Evolutionary conservation across 768 basidiomycete genomes (phyloP).

Genomic region (button mushroom (Agaricus bisporus)): DNA sequence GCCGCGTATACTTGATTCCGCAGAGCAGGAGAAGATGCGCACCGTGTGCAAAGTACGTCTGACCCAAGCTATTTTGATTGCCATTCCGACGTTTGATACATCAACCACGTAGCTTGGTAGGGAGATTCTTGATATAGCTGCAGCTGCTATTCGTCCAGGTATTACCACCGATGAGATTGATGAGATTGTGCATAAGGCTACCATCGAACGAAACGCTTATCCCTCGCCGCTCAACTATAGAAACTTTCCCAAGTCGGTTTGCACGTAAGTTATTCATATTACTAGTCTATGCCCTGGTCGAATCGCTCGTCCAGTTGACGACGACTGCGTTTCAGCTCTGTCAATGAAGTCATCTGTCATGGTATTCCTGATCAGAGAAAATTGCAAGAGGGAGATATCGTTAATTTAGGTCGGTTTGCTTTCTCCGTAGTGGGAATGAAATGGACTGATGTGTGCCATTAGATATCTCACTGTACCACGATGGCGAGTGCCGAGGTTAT

Average conservation of each 20-base stretch:
- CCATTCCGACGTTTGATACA: not conserved
- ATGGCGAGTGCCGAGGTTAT: constrained; percentile 39
- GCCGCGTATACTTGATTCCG: constrained; percentile 55
- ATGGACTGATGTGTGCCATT: not conserved
- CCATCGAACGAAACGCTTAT: constrained; percentile 85
- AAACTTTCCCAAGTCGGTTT: constrained; percentile 90
- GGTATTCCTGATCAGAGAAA: constrained; percentile 89
- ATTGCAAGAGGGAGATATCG: constrained; percentile 87
- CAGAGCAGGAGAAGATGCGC: constrained; percentile 89
- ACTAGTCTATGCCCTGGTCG: not conserved
- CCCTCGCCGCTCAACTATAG: constrained; percentile 93
- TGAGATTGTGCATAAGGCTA: constrained; percentile 87
- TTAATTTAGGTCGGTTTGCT: constrained; percentile 72
- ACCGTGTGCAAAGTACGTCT: constrained; percentile 72
- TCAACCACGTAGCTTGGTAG: constrained; percentile 57
- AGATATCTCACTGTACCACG: constrained; percentile 80
- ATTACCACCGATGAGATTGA: constrained; percentile 96
- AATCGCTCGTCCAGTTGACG: not conserved
- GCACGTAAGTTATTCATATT: constrained; percentile 63
- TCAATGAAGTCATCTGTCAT: constrained; percentile 97
- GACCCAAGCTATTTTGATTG: not conserved
- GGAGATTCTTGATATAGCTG: constrained; percentile 91
- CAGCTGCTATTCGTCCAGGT: constrained; percentile 81
- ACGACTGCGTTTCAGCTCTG: constrained; percentile 43
- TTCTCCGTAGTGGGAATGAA: not conserved